These are phyloP conservation scores for Chlorella variabilis DNA, from an alignment of 163 green algal genomes.

Conservation along the genomic window DNA sequence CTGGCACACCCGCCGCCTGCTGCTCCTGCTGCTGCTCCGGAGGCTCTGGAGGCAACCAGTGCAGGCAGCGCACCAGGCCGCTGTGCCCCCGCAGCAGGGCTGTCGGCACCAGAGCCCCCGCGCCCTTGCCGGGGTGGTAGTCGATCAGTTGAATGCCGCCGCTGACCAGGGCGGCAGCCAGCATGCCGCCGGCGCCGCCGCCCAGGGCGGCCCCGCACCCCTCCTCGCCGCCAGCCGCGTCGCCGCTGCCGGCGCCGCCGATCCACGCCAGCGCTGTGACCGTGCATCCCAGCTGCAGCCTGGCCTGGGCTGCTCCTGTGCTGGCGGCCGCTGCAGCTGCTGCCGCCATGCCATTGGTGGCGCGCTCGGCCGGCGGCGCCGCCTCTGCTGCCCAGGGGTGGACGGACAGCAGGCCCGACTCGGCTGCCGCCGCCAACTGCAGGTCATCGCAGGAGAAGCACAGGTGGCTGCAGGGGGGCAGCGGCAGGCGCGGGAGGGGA, in stretches of 20 bases:
- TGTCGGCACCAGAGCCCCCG: not conserved
- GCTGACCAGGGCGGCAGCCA: conserved; percentile 6
- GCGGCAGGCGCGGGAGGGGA: not conserved
- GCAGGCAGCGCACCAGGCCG: conserved; percentile 4
- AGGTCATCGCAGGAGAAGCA: not conserved
- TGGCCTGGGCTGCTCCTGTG: not conserved
- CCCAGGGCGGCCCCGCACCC: not conserved
- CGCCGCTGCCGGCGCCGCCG: not conserved
- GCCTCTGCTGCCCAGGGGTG: conserved; percentile 20
- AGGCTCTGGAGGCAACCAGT: conserved; percentile 5
- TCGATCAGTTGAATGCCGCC: conserved; percentile 19
- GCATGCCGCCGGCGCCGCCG: conserved; percentile 4
- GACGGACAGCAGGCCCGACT: not conserved
- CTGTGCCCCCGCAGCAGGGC: conserved; percentile 15
- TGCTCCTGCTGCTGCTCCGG: not conserved
- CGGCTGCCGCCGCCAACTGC: conserved; percentile 4
- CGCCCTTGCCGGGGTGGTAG: not conserved
- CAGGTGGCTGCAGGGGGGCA: conserved; percentile 10
- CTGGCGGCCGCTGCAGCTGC: not conserved
- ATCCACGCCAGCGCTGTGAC: conserved; percentile 4
- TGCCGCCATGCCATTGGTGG: too few relatives aligned
- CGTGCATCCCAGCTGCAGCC: not conserved
- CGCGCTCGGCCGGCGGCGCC: too few relatives aligned
- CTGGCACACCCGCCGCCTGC: not conserved
- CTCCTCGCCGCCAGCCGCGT: not conserved